Conservation (phyloP, 1,284 basidiomycete genomes). For the Fomitopsis palustris region DNA sequence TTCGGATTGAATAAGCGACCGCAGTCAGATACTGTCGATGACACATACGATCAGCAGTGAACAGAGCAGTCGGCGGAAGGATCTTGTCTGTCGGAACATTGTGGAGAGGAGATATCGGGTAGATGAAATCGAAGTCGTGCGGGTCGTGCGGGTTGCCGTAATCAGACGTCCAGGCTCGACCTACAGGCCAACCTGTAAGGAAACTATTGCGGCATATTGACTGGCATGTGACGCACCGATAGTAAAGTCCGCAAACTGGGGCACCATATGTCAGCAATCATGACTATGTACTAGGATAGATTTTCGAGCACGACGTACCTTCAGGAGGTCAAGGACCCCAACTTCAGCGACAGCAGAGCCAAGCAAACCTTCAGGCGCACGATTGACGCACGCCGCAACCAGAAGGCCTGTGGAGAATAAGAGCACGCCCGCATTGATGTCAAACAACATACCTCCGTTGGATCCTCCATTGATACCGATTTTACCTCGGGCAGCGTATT, state of each 20-base stretch:
- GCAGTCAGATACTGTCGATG: neutral
- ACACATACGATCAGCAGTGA: conserved; percentile 75
- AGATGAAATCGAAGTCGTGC: conserved; percentile 80
- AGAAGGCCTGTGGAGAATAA: conserved; percentile 51
- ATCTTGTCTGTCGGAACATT: conserved; percentile 60
- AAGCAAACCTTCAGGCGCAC: conserved; percentile 73
- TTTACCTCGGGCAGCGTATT: conserved; percentile 69
- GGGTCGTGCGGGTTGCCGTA: conserved; percentile 78
- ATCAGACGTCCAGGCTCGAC: conserved; percentile 77
- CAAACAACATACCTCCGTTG: conserved; percentile 58
- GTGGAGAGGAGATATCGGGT: conserved; percentile 75
- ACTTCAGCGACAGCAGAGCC: conserved; percentile 81
- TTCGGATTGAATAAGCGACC: neutral
- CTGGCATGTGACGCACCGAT: conserved; percentile 45
- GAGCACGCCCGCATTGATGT: neutral
- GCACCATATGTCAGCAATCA: neutral
- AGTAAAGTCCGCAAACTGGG: conserved; percentile 72
- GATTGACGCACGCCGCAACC: conserved; percentile 77
- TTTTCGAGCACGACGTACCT: conserved; percentile 40
- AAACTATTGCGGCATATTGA: neutral
- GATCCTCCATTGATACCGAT: conserved; percentile 77
- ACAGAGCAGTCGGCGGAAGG: conserved; percentile 65
- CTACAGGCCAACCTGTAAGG: conserved; percentile 27
- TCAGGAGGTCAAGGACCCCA: conserved; percentile 80
- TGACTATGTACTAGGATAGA: too few species aligned